These are phyloP conservation scores for Colletotrichum sp. DNA, from an alignment of 2,329 filamentous ascomycete species.

Conservation along the genomic window DNA sequence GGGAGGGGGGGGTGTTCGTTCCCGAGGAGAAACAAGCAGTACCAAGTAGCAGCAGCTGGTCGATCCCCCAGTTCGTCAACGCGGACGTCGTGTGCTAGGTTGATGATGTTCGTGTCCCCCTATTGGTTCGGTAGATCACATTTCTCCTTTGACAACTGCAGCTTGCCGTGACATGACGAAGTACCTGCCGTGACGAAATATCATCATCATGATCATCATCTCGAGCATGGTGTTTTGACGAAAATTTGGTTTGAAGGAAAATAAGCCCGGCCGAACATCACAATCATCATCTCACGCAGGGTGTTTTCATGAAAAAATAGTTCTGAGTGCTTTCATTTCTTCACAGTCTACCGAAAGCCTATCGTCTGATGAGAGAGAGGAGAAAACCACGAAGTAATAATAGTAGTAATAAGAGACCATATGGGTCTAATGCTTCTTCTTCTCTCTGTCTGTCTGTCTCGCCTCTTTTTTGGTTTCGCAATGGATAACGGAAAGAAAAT, in stretches of 20 bases:
- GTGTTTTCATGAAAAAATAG: background rate
- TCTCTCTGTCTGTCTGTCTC: background rate
- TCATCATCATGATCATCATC: background rate
- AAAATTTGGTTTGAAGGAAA: background rate
- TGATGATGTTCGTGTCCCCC: background rate
- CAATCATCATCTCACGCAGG: background rate
- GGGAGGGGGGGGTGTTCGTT: background rate
- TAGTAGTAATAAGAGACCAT: background rate
- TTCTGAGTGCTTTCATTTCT: background rate
- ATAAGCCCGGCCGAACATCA: background rate
- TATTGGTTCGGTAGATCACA: background rate
- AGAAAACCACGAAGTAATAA: background rate
- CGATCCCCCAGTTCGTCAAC: conserved; percentile 5
- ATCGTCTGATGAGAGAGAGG: background rate
- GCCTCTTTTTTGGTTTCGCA: background rate
- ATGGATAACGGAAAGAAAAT: background rate
- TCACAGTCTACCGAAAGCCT: conserved; percentile 7
- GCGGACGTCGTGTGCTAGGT: background rate
- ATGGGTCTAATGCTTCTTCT: conserved; percentile 12
- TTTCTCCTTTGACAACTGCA: background rate
- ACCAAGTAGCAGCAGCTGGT: background rate
- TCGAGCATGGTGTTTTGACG: background rate
- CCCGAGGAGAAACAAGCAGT: background rate
- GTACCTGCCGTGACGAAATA: background rate
- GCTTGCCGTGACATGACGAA: background rate